Evolutionary conservation across 768 basidiomycete species (phyloP), one percentile per base, ranked within the genome.

Genomic region (Amanita pseudoporphyria): DNA sequence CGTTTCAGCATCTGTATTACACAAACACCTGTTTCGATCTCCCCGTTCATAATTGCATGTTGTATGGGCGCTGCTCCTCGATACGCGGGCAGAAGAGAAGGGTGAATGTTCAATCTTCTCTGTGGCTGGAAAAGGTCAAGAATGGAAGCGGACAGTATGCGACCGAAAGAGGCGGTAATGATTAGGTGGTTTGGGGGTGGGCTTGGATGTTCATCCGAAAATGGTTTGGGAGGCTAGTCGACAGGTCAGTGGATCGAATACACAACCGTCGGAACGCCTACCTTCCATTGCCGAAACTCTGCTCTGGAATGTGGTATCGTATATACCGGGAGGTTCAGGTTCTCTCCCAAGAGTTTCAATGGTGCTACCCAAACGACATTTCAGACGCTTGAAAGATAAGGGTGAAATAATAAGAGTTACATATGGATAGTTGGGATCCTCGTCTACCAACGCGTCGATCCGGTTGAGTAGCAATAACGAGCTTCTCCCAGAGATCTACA

Each of bases 41-140:
- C 81, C 2, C 78, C 80, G 52, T 83, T 79, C 38, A 87, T 65
- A 35, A 97, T 71, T 0, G 84, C 75, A 57, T 82, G 85, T 58
- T 96, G 93, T 33, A 97, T 87, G 0, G 93, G 93, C 2, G 91
- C 88, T 7, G 93, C 81, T 0, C 93, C 93, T n/a, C 93, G 81
- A 62, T 88, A 93, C 22, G 73, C 70, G 0, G 93, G 93, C 30
- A 97, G 73, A 0, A 91, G 67, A 31, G 92, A 94, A 0, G 92
- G 91, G 58, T 97, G 93, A 5, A 97, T 79, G 58, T 97, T 96
- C 32, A 97, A 69, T 19, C 84, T 70, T 40, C 78, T 76, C 0
- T 63, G 57, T 0, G 70, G 68, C 0, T 67, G 72, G 58, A 95
- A 95, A 35, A 73, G 68, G 12, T 69, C 60, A 13, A 96, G 76